Evolutionary conservation across 257 asterid genomes (phyloP).

Genomic region (Gynochthodes officinalis): DNA sequence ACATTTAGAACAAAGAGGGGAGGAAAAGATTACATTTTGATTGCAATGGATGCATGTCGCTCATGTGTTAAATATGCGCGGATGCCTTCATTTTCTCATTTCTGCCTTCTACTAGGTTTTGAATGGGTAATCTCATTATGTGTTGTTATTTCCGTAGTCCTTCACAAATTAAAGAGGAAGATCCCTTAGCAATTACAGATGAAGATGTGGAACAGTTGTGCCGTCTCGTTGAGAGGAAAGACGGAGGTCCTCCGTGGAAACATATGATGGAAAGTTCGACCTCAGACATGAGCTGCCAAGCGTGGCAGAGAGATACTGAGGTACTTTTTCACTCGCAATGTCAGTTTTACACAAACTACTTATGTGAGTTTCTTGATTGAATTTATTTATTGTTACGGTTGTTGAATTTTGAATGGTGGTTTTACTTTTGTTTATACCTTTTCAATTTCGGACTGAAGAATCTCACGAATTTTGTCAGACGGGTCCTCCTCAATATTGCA

Average conservation of each 20-base stretch:
- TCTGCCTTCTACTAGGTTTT: neutral
- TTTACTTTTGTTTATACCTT: neutral
- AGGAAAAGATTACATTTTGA: neutral
- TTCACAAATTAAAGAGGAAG: conserved; percentile 35
- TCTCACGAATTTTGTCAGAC: conserved; percentile 32
- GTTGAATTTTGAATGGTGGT: neutral
- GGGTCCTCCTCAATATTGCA: conserved; percentile 90
- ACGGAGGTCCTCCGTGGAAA: conserved; percentile 89
- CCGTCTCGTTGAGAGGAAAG: conserved; percentile 78
- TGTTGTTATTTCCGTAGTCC: conserved; percentile 39
- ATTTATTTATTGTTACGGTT: neutral
- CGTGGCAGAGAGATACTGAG: conserved; percentile 92
- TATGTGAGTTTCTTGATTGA: neutral
- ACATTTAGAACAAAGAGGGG: too few species aligned
- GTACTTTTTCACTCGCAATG: conserved; percentile 26
- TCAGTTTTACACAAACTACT: neutral
- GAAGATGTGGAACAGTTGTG: conserved; percentile 66
- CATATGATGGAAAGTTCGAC: conserved; percentile 82
- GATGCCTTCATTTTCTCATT: neutral
- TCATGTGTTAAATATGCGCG: neutral
- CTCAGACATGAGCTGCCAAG: conserved; percentile 73
- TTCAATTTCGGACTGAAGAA: conserved; percentile 5
- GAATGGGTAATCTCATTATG: conserved; percentile 11
- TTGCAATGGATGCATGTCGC: too few species aligned
- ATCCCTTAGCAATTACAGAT: conserved; percentile 30